Evolutionary conservation across 83 land plant genomes (phyloP), one percentile per base, ranked within the genome.

Genomic region (Larix sibirica): DNA sequence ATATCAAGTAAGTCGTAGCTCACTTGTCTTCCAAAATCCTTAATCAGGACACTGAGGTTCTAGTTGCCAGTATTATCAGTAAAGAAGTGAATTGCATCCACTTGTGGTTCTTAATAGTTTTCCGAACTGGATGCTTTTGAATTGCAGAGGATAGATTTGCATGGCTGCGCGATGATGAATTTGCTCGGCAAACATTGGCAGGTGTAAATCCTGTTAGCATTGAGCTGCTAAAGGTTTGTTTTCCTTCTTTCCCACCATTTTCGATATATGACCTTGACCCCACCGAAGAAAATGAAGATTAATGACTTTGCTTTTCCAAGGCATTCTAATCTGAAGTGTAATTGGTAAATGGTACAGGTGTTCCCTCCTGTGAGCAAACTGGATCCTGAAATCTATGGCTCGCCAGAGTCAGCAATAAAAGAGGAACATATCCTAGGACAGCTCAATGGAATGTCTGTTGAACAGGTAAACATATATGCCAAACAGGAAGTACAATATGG

Each of bases 81-180:
- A 40, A 73, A n/a, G 16, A 40, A 21, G 77, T 73, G 10, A 50
- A 21, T 71, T 73, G 77, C n/a, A 73, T 40, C 21, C 6, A 12
- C 21, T 5, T 24, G 16, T 78, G 3, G 13, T 56, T 59, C 16
- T 24, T 59, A 50, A 50, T 78, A 59, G 54, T 78, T 78, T 59
- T 21, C 21, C 26, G 6, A 73, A 50, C 56, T 63, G 77, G 54
- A 82, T 74, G 65, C 59, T 60, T 59, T 85, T 28, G 47, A 31
- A 21, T 28, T 90, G 86, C 90, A 97, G 99, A 85, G 88, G 95
- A 94, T 85, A 91, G 87, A 74, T 91, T 83, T 61, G 96, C 96
- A 6, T 97, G 99, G 98, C 36, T 91, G 44, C 81, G 95, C 44
- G 99, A 97, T 81, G 96, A 91, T 40, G 99, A 95, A 82, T 97